phyloP scores from a whole-genome alignment of 2,329 filamentous ascomycete genomes.

The Penicillium nordicum region DNA sequence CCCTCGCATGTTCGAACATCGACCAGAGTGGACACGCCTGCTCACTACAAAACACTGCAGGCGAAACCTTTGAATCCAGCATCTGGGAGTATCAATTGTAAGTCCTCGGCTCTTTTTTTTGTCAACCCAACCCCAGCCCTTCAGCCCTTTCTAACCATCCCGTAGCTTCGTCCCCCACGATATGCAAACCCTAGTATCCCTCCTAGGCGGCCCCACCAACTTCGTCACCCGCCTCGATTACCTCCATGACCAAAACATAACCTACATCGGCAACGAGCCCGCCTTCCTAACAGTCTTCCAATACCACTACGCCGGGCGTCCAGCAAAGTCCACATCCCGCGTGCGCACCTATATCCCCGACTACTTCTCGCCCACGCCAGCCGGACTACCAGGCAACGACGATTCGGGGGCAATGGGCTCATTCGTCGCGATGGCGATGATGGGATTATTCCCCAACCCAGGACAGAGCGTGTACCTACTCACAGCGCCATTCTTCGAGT shows the following conservation, averaged over 20 bases:
- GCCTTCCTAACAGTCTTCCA: slow-evolving; percentile 63
- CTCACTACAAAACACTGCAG: slow-evolving; percentile 33
- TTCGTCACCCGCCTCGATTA: slow-evolving; percentile 61
- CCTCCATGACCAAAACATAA: slow-evolving; percentile 60
- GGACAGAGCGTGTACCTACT: slow-evolving; percentile 68
- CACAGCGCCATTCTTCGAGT: slow-evolving; percentile 62
- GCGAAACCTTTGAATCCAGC: slow-evolving; percentile 35
- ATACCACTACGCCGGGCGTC: slow-evolving; percentile 66
- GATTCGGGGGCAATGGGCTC: slow-evolving; percentile 68
- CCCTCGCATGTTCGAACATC: slow-evolving; percentile 55
- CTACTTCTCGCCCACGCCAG: slow-evolving; percentile 55
- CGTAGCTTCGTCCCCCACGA: slow-evolving; percentile 52
- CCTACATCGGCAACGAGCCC: slow-evolving; percentile 65
- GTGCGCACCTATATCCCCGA: slow-evolving; percentile 62
- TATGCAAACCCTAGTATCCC: slow-evolving; percentile 53
- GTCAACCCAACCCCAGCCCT: slow-evolving; percentile 25
- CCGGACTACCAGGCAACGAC: slow-evolving; percentile 65
- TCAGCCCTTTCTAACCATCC: slow-evolving; percentile 25
- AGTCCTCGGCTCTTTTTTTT: slow-evolving; percentile 36
- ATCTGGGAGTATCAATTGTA: slow-evolving; percentile 45
- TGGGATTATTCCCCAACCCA: slow-evolving; percentile 66
- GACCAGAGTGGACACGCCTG: slow-evolving; percentile 42
- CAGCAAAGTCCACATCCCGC: slow-evolving; percentile 49
- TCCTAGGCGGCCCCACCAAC: slow-evolving; percentile 55
- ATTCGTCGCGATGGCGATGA: slow-evolving; percentile 64